Evolutionary conservation across 139 green algal species (phyloP), one percentile per base, ranked within the genome.

Genomic region (Pseudopediastrum boryanum): DNA sequence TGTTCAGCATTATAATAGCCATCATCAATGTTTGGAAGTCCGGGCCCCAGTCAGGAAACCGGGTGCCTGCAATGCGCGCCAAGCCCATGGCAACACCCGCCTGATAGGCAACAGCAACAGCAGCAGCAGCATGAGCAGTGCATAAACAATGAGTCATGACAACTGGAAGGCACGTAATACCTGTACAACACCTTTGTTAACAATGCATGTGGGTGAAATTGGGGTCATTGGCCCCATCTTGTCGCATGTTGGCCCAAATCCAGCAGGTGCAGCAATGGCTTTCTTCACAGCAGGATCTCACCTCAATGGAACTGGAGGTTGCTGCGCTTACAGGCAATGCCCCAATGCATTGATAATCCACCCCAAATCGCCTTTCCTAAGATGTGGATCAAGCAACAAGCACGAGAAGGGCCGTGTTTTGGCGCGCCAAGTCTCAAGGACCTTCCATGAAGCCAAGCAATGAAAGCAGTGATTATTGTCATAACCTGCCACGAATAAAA

Each of bases 21-120:
- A 92, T 90, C 87, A 95, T 92, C 52, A 94, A 84, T 2, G 91
- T 93, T 35, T 88, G 87, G 78, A 97, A 97, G 44, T 91, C 77
- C 25, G 85, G 81, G 2, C 93, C 93, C 93, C 93, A 96, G 39
- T 85, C 70, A 10, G 90, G 87, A 71, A 94, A 91, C 4, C 87
- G 79, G 0, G 82, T 85, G 23, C 88, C 89, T n/a, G 91, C 88
- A 21, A 92, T 82, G 33, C 92, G 89, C 1, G 89, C 85, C 63
- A 98, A 82, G 0, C 94, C 94, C 86, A 98, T 88, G 3, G 94
- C 94, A 50, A 98, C 92, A 23, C 94, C 94, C 36, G 87, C 86
- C 46, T 69, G 64, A n/a, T 10, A 35, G 54, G 31, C 33, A 38
- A 7, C 10, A 6, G 10, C 41, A 52, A 21, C 13, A 23, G 41